Percentiles rank a stretch among this genome's conserved stretches.
Conservation (phyloP, 805 yeast species). For the Metschnikowia colocasiae region DNA sequence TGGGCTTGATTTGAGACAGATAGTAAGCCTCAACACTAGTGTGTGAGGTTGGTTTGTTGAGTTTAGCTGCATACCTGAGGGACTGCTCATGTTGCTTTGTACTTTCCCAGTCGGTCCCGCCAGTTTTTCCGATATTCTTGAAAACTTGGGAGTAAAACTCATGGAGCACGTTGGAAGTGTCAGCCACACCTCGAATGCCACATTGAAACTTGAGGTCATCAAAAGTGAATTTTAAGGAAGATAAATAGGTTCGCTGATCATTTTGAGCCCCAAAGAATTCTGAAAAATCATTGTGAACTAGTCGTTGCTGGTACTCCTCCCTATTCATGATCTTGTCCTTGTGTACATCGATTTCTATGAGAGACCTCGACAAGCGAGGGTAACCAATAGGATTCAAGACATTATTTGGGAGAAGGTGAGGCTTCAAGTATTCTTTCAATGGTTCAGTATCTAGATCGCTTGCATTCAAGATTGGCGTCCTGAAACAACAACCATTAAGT, state of each 20-base stretch:
- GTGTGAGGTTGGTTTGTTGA: slow-evolving; percentile 17
- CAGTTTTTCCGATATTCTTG: slow-evolving; percentile 13
- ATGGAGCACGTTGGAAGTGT: slow-evolving; percentile 15
- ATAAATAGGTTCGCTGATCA: slow-evolving; percentile 29
- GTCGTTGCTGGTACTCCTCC: slow-evolving; percentile 36
- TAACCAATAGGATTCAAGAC: slow-evolving; percentile 28
- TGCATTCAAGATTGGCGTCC: slow-evolving; percentile 49
- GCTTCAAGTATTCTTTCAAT: slow-evolving; percentile 19
- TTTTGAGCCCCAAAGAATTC: slow-evolving; percentile 25
- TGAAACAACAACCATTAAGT: slow-evolving; percentile 44
- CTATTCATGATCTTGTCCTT: slow-evolving; percentile 64
- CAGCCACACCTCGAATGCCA: slow-evolving; percentile 27
- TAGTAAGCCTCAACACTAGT: slow-evolving; percentile 9
- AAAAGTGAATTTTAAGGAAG: slow-evolving; percentile 54
- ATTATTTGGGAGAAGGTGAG: slow-evolving; percentile 23
- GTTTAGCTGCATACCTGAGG: slow-evolving; percentile 26
- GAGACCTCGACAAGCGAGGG: slow-evolving; percentile 57
- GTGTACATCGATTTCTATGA: slow-evolving; percentile 68
- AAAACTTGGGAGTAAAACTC: slow-evolving; percentile 19
- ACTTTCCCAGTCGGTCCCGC: slow-evolving; percentile 16
- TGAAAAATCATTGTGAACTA: slow-evolving; percentile 49
- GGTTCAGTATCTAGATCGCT: slow-evolving; percentile 4
- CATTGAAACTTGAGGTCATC: slow-evolving; percentile 56
- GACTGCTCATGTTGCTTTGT: slow-evolving; percentile 20
- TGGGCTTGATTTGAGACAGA: slow-evolving; percentile 4